Percentiles rank a stretch among this genome's conserved stretches.
These are phyloP conservation scores for Aspergillus haitiensis DNA, from an alignment of 495 filamentous ascomycete genomes.

Conservation along the genomic window DNA sequence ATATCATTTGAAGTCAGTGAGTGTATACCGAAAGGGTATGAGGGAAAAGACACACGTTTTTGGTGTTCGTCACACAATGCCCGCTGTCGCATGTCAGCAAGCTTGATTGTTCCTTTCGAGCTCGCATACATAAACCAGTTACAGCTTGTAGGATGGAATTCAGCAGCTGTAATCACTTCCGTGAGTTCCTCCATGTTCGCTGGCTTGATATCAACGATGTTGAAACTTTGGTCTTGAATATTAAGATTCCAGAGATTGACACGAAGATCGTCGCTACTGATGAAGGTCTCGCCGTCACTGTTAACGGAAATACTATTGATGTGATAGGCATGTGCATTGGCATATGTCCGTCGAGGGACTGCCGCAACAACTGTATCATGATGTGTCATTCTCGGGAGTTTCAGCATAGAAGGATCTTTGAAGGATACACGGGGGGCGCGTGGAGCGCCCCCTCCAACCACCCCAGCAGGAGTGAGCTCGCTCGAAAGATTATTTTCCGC, in stretches of 20 bases:
- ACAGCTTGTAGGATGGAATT: slow-evolving; percentile 96
- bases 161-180: slow-evolving; percentile 96
- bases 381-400: slow-evolving; percentile 92
- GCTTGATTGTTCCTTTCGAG: slow-evolving; percentile 97
- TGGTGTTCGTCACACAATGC: slow-evolving; percentile 94
- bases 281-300: slow-evolving; percentile 98
- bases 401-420: slow-evolving; percentile 76
- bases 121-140: slow-evolving; percentile 99
- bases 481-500: slow-evolving; percentile 98
- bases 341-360: slow-evolving; percentile 91
- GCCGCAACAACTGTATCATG: slow-evolving; percentile 98
- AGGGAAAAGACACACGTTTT: slow-evolving; percentile 66
- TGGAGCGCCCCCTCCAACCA: slow-evolving; percentile 72
- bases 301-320: slow-evolving; percentile 99
- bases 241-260: slow-evolving; percentile 99
- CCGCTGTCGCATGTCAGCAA: slow-evolving; percentile 96
- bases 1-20: slow-evolving; percentile 16
- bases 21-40: neutral
- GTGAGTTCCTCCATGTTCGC: slow-evolving; percentile 99
- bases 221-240: slow-evolving; percentile 99
- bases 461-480: slow-evolving; percentile 81
- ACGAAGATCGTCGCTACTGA: slow-evolving; percentile 94
- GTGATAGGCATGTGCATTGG: slow-evolving; percentile 98
- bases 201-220: slow-evolving; percentile 99
- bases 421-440: slow-evolving; percentile 72